phyloP scores from a whole-genome alignment of 2,329 filamentous ascomycete species.

The Trichoderma atrobrunneum region DNA sequence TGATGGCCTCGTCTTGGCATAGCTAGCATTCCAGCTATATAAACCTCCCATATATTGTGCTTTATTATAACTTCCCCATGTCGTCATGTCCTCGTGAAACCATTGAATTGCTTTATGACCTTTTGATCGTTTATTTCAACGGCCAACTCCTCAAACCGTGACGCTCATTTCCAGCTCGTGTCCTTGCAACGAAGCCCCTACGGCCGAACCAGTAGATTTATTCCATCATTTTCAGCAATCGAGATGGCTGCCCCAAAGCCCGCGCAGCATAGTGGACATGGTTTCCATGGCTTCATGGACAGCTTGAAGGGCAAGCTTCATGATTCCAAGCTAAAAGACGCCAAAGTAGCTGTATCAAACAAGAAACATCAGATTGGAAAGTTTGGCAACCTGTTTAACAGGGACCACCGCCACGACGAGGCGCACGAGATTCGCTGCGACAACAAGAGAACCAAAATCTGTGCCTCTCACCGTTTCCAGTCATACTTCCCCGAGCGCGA shows the following conservation, averaged over 20 bases:
- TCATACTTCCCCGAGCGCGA: constrained; percentile 87
- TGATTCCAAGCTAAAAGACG: constrained; percentile 53
- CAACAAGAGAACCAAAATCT: constrained; percentile 69
- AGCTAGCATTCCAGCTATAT: not conserved
- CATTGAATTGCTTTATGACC: not conserved
- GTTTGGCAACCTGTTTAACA: constrained; percentile 69
- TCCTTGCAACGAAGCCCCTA: not conserved
- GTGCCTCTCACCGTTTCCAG: constrained; percentile 75
- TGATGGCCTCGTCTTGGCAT: constrained; percentile 28
- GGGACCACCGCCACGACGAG: constrained; percentile 90
- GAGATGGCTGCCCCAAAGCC: not conserved
- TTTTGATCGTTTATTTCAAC: not conserved
- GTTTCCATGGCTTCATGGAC: constrained; percentile 39
- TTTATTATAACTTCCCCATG: not conserved
- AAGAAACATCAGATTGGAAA: constrained; percentile 64
- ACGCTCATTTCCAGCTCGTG: not conserved
- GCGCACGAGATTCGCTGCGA: constrained; percentile 84
- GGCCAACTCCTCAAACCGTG: not conserved
- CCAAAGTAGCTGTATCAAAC: constrained; percentile 56
- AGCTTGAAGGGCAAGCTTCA: constrained; percentile 57
- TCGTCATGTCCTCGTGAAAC: not conserved
- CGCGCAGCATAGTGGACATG: constrained; percentile 23
- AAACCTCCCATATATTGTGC: not conserved
- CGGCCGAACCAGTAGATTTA: not conserved
- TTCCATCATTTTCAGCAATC: not conserved